Base-by-base conservation (phyloP, 2,329 filamentous ascomycete genomes). In the Periconia sp. region DNA sequence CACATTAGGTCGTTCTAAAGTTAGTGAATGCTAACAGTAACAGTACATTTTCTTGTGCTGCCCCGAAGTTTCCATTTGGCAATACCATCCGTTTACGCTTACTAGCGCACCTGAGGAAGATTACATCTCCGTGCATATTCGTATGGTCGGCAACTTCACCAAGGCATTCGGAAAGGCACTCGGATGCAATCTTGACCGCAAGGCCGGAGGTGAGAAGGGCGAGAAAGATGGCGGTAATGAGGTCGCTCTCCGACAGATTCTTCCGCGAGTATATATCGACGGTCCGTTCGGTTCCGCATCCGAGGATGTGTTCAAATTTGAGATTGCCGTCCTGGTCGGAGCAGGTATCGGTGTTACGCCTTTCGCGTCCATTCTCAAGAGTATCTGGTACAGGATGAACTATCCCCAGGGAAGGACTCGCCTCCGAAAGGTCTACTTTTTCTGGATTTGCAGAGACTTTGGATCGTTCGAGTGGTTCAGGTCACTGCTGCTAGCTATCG, bases 341-440 rank as follows among this genome's bases (percentile, higher is more conserved):
- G 74, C 75, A 1, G 77, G 77, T 61, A 78, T 78, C 43, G 76
- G 76, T 54, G 75, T 79, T 4, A 78, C 76, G 9, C 74, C 75
- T 5, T 79, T 79, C 56, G 77, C 77, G 11, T 76, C 73, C 21
- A 78, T 80, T 35, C 65, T 80, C 63, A 95, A 95, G 78, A 91
- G 87, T 39, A 92, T 95, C 72, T 95, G 89, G 89, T 95, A 94
- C 76, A 84, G 89, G 36, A 91, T 92, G 86, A 92, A 91, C 78
- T 92, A 89, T 72, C 87, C 87, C 3, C 85, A 89, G 67, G 83
- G 86, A 70, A 87, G 87, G 73, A 92, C 88, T 3, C 80, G 88
- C 4, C 78, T 95, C 30, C 81, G 85, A 62, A 95, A 94, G 71
- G 88, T 95, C 17, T 95, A 94, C 76, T 94, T 94, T 77, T 91